These are phyloP conservation scores for Hortaea werneckii DNA, from an alignment of 2,329 filamentous ascomycete genomes.

Conservation along the genomic window DNA sequence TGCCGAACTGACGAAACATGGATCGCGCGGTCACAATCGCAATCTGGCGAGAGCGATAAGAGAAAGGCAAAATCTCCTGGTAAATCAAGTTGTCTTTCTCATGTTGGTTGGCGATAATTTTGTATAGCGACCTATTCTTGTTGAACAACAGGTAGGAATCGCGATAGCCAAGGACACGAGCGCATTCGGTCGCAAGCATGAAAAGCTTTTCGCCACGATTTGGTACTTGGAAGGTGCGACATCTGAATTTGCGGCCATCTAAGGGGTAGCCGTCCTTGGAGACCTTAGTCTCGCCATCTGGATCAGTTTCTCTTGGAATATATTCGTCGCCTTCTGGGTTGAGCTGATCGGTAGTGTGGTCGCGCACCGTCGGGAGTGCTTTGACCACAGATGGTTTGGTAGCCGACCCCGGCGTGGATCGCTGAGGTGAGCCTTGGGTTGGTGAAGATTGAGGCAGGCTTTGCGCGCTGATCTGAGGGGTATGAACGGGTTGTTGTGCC, in stretches of 20 bases:
- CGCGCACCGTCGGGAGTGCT: slow-evolving; percentile 86
- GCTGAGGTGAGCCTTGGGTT: slow-evolving; percentile 56
- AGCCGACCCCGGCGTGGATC: slow-evolving; percentile 58
- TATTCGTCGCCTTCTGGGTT: slow-evolving; percentile 87
- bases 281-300: slow-evolving; percentile 90
- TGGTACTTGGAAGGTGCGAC: slow-evolving; percentile 85
- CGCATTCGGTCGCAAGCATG: slow-evolving; percentile 97
- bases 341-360: slow-evolving; percentile 94
- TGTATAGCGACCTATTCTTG: slow-evolving; percentile 92
- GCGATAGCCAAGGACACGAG: slow-evolving; percentile 82
- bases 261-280: slow-evolving; percentile 69
- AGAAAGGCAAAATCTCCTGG: slow-evolving; percentile 93
- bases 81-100: slow-evolving; percentile 95
- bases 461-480: slow-evolving; percentile 44
- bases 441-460: slow-evolving; percentile 42
- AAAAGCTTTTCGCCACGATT: slow-evolving; percentile 88
- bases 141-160: slow-evolving; percentile 99
- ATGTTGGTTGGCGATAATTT: slow-evolving; percentile 91
- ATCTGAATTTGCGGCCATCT: slow-evolving; percentile 79
- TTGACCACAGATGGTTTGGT: slow-evolving; percentile 69
- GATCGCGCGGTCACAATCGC: slow-evolving; percentile 94
- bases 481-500: slow-evolving; percentile 38
- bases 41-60: slow-evolving; percentile 95
- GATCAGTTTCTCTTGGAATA: slow-evolving; percentile 83
- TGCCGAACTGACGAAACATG: slow-evolving; percentile 98